A percentile compares a stretch with the other conserved stretches of the same genome.
Evolutionary conservation across 176 grass and related monocot species (phyloP).

Genomic region (maize (Zea mays)): Zm-B73-REFERENCE-NAM-5.0 NC_050100.1:3079501-3080000

Average conservation of each 20-base stretch:
- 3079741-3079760: too few relatives aligned
- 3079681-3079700: constrained; percentile 44
- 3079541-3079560: too few relatives aligned
- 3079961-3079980: not conserved
- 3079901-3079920: too few relatives aligned
- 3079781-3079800: not conserved
- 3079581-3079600: too few relatives aligned
- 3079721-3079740: constrained; percentile 15
- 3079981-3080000: constrained; percentile 45
- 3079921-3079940: not conserved
- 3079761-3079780: not conserved
- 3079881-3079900: constrained; percentile 27
- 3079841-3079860: constrained; percentile 35
- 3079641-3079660: too few relatives aligned
- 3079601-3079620: too few relatives aligned
- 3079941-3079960: not conserved
- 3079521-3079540: too few relatives aligned
- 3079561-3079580: too few relatives aligned
- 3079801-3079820: constrained; percentile 31
- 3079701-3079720: constrained; percentile 50
- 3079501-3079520: too few relatives aligned
- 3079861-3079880: constrained; percentile 58
- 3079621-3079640: too few relatives aligned
- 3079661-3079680: constrained; percentile 18
- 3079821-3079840: not conserved